phyloP scores from a whole-genome alignment of 2,329 filamentous ascomycete species.

The Aspergillus aculeatus region DNA sequence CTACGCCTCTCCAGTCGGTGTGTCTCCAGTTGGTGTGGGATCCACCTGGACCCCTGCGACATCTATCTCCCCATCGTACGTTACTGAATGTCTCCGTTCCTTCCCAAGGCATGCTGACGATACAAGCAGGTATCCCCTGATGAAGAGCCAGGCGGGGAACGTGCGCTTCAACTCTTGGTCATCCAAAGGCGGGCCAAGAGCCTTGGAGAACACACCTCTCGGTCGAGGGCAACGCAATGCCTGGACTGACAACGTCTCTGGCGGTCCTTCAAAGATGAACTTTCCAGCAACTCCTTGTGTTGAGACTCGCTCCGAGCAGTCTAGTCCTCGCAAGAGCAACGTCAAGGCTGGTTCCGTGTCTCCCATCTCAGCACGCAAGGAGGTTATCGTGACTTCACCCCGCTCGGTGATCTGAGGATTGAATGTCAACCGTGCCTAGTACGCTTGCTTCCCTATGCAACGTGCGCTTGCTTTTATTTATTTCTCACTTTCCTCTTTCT shows the following conservation, averaged over 20 bases:
- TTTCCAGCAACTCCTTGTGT: conserved; percentile 31
- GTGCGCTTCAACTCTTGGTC: conserved; percentile 40
- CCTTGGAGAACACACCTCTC: conserved; percentile 41
- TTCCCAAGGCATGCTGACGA: conserved; percentile 26
- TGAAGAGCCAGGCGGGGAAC: conserved; percentile 39
- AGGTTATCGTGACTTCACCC: conserved; percentile 37
- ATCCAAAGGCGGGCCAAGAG: conserved; percentile 36
- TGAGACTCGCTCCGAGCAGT: conserved; percentile 36
- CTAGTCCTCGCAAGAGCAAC: conserved; percentile 43
- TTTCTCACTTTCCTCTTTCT: neutral
- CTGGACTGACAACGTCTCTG: conserved; percentile 33
- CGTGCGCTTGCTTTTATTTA: neutral
- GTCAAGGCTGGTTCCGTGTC: conserved; percentile 38
- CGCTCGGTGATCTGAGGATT: conserved; percentile 30
- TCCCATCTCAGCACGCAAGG: conserved; percentile 40
- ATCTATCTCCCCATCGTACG: conserved; percentile 50
- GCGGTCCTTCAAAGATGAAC: conserved; percentile 37
- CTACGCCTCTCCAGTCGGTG: conserved; percentile 44
- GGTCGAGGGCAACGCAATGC: conserved; percentile 33
- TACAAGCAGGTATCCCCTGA: conserved; percentile 35
- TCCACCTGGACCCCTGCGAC: conserved; percentile 49
- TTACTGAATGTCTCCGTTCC: conserved; percentile 12
- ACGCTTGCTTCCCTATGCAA: neutral
- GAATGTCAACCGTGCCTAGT: neutral
- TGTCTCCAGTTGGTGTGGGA: conserved; percentile 43